Evolutionary conservation across 106 monocot genomes (phyloP), one percentile per base, ranked within the genome.

Genomic region (Posidonia australis): DNA sequence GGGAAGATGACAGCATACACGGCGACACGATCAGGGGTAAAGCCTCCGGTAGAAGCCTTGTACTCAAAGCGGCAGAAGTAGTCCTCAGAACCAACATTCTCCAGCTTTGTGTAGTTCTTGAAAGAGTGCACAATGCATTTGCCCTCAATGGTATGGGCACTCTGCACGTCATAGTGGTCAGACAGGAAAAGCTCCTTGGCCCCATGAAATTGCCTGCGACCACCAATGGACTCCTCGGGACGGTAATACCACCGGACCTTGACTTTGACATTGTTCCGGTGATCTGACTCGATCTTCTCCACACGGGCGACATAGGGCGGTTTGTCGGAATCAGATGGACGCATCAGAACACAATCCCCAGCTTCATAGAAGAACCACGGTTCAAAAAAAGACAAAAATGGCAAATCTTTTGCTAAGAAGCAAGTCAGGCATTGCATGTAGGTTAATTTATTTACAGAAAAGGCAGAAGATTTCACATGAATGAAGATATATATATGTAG

Each of bases 111-210:
- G 74, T 86, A 86, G 67, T 77, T 79, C 73, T 86, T 86, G 70
- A 86, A 86, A 21, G 86, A 82, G 70, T 86, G 86, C 23, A 86
- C 86, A 12, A 69, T 64, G 71, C 86, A 86, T 66, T 77, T 86
- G 6, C 86, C 86, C 77, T 86, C 86, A 13, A 86, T 86, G 51
- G 86, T 86, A 60, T 82, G 69, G 5, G 86, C 82, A 43, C 86
- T 86, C 74, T 86, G 86, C 54, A 77, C 52, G 54, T 86, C 86
- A 54, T 71, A 82, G 43, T 86, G 86, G 60, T 86, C 82, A 10
- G 86, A 86, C n/a, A 86, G 71, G 62, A 86, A 86, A 4, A 86
- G 74, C 72, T 86, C 86, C 72, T 86, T 86, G 23, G 79, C 79
- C 14, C 86, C 86, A 53, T 86, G 86, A 65, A 86, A 86, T 65